A percentile compares a stretch with the other conserved stretches of the same genome.
phyloP scores from a whole-genome alignment of 2,329 filamentous ascomycete genomes.

The Aspergillus costaricaensis region DNA sequence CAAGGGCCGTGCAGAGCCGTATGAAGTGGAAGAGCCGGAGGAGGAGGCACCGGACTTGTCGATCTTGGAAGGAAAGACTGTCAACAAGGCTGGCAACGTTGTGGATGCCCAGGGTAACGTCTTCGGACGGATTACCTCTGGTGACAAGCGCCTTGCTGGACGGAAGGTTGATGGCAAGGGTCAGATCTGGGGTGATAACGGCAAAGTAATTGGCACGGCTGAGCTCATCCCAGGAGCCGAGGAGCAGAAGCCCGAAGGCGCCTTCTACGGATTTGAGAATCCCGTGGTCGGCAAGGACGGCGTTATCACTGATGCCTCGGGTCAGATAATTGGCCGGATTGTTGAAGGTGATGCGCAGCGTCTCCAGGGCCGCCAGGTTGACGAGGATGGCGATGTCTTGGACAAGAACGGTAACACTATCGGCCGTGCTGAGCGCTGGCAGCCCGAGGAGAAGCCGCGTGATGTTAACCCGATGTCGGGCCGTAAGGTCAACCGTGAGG shows the following conservation, averaged over 20 bases:
- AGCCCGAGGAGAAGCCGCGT: constrained; percentile 58
- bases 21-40: constrained; percentile 50
- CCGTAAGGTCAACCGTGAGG: constrained; percentile 55
- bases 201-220: constrained; percentile 61
- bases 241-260: constrained; percentile 53
- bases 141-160: constrained; percentile 59
- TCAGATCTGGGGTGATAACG: constrained; percentile 65
- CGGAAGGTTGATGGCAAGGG: constrained; percentile 65
- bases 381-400: constrained; percentile 68
- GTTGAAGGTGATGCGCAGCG: constrained; percentile 65
- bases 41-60: constrained; percentile 60
- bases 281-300: constrained; percentile 61
- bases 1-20: constrained; percentile 61
- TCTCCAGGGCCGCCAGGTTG: constrained; percentile 66
- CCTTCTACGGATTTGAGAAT: constrained; percentile 62
- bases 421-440: constrained; percentile 69
- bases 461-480: constrained; percentile 62
- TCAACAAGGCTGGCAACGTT: constrained; percentile 65
- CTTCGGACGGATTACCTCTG: constrained; percentile 59
- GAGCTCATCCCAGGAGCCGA: constrained; percentile 58
- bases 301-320: constrained; percentile 52
- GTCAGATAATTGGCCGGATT: constrained; percentile 53
- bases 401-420: constrained; percentile 68
- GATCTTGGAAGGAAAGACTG: constrained; percentile 60
- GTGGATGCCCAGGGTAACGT: constrained; percentile 62